phyloP scores from a whole-genome alignment of 371 early-diverging fungal species.

The Batrachochytrium dendrobatidis region DNA sequence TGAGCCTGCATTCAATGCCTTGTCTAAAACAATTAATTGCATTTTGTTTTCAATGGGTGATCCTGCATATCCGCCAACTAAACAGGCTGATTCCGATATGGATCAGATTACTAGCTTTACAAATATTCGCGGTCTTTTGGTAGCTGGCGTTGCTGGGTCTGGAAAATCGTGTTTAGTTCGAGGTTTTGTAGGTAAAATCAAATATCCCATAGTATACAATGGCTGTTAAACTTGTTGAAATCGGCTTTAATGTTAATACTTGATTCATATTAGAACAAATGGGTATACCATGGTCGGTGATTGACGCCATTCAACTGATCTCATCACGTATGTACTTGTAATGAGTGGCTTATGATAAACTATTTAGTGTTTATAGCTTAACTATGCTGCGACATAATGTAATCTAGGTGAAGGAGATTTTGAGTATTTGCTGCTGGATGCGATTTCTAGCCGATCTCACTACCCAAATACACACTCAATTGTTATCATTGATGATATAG shows the following conservation, averaged over 20 bases:
- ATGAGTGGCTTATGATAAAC: not conserved
- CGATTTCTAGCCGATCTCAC: not conserved
- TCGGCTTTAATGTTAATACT: not conserved
- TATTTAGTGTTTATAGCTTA: not conserved
- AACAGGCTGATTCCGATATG: no score
- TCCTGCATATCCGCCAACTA: no score
- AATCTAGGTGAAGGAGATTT: conserved; percentile 1
- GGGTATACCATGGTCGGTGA: not conserved
- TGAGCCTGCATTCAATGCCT: not conserved
- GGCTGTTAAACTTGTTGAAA: not conserved
- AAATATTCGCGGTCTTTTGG: no score
- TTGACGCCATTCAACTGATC: not conserved
- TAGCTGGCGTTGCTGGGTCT: not conserved
- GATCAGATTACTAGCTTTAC: no score
- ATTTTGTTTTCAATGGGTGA: no score
- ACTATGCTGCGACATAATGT: not conserved
- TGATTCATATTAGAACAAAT: not conserved
- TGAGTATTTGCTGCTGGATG: not conserved
- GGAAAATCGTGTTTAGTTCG: not conserved
- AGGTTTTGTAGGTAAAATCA: not conserved
- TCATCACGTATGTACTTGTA: not conserved
- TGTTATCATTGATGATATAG: not conserved
- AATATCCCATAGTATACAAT: not conserved
- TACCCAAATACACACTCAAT: not conserved
- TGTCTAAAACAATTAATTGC: not conserved